phyloP scores from a whole-genome alignment of 441 rosid genomes.

The Euphorbia schlechtendalii region DNA sequence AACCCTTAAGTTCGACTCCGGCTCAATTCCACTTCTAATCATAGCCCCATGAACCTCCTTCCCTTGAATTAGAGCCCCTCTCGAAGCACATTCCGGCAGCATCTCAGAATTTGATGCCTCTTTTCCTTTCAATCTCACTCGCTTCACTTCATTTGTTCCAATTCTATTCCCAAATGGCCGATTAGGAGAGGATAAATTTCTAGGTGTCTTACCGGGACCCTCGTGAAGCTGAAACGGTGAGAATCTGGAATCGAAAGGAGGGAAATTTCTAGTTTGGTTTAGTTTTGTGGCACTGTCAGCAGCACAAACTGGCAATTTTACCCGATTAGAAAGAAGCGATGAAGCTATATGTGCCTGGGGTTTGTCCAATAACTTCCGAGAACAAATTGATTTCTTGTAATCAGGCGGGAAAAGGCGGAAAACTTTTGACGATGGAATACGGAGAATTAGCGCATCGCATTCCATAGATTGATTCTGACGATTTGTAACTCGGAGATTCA shows the following conservation, averaged over 20 bases:
- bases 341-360: conserved; percentile 5
- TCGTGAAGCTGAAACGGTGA: conserved; percentile 2
- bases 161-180: background rate
- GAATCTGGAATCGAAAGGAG: background rate
- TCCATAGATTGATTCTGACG: conserved; percentile 23
- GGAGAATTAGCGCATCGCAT: conserved; percentile 7
- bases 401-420: background rate
- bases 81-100: conserved; percentile 32
- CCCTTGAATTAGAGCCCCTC: conserved; percentile 26
- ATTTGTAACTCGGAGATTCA: background rate
- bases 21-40: conserved; percentile 16
- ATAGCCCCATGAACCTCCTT: conserved; percentile 30
- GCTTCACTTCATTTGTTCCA: conserved; percentile 5
- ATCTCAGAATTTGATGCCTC: conserved; percentile 27
- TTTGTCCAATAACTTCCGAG: conserved; percentile 6
- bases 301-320: conserved; percentile 14
- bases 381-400: conserved; percentile 4
- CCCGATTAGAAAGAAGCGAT: background rate
- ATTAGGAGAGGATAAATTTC: background rate
- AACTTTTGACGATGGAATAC: background rate
- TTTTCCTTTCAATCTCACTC: conserved; percentile 3
- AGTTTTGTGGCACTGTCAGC: background rate
- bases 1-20: conserved; percentile 45
- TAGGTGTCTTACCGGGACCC: conserved; percentile 3
- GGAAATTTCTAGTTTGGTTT: background rate